Evolutionary conservation across 495 filamentous ascomycete genomes (phyloP), one percentile per base, ranked within the genome.

Genomic region (Xylaria palmicola): DNA sequence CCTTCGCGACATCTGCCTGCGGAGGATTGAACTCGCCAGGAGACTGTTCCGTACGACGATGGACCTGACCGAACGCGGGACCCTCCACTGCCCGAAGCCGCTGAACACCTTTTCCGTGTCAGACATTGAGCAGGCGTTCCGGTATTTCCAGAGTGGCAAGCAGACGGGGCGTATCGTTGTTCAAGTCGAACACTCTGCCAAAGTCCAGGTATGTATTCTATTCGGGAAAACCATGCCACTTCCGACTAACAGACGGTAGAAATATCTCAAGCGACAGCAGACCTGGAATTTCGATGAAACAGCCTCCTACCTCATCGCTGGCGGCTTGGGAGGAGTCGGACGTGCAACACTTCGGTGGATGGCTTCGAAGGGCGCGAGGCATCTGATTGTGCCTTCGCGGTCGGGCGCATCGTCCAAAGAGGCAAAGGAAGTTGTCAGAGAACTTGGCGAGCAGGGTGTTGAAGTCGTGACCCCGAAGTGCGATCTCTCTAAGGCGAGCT

Each of bases 301-400:
- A 27, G 76, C 73, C 1, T 73, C 77, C 0, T 87, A 86, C 56
- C 62, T 88, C 6, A 61, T 88, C 6, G 75, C 78, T 13, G 83
- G 86, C 9, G 83, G 84, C 22, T 70, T 82, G 4, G 80, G 84
- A 4, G 86, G 84, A 3, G 74, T 89, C 6, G 85, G 85, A 24
- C 74, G 78, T 9, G 72, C 77, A 17, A 72, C 88, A 24, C 69
- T 79, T 6, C 72, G 60, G 10, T 85, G 77, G 80, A 73, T 88
- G 69, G 76, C 75, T 15, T 65, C 74, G 2, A 69, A 75, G 22
- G 85, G 85, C 0, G 86, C 85, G 0, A 72, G 68, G 13, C 65
- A 84, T 63, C 49, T 89, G 6, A 72, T 83, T 5, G 72, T 85
- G 7, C 67, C 85, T 8, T 82, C 81, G 9, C 75, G 85, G 26